Percentiles rank a stretch among this genome's conserved stretches.
Evolutionary conservation across 768 basidiomycete species (phyloP).

Genomic region (Artomyces pyxidatus): DNA sequence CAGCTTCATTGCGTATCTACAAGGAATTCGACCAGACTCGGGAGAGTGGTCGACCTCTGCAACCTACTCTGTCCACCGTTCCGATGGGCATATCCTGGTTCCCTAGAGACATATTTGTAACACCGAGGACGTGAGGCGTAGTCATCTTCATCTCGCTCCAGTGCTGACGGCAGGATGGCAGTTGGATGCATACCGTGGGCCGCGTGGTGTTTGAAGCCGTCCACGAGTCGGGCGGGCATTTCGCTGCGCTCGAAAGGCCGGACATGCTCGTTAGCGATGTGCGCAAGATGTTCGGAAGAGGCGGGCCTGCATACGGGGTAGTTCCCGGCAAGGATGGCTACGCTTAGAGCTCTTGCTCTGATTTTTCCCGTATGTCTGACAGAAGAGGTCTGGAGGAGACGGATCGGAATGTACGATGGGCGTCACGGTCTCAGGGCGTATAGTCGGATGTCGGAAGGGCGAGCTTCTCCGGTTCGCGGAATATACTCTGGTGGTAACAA

Average conservation of each 20-base stretch:
- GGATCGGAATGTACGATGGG: too few relatives aligned
- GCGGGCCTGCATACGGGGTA: constrained; percentile 2
- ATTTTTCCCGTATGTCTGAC: too few relatives aligned
- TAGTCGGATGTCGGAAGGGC: too few relatives aligned
- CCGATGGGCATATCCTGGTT: constrained; percentile 26
- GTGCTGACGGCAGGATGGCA: background rate
- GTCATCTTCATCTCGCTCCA: background rate
- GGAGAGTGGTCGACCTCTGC: background rate
- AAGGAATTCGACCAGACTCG: constrained; percentile 18
- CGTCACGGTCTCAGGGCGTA: too few relatives aligned
- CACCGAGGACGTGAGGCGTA: background rate
- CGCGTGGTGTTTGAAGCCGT: constrained; percentile 20
- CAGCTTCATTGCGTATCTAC: constrained; percentile 25
- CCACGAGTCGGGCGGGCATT: constrained; percentile 17
- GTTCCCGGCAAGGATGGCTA: background rate
- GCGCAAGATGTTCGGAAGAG: constrained; percentile 5
- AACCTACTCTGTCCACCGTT: constrained; percentile 4
- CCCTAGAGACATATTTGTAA: constrained; percentile 18
- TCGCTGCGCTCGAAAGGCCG: constrained; percentile 1
- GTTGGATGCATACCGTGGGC: constrained; percentile 19
- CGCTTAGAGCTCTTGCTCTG: too few relatives aligned
- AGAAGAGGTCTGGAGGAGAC: too few relatives aligned
- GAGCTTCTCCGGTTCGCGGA: too few relatives aligned
- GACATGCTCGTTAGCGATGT: background rate
- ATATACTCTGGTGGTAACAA: too few relatives aligned